Evolutionary conservation across 441 rosid genomes (phyloP).

Genomic region (Eutrema salsugineum): DNA sequence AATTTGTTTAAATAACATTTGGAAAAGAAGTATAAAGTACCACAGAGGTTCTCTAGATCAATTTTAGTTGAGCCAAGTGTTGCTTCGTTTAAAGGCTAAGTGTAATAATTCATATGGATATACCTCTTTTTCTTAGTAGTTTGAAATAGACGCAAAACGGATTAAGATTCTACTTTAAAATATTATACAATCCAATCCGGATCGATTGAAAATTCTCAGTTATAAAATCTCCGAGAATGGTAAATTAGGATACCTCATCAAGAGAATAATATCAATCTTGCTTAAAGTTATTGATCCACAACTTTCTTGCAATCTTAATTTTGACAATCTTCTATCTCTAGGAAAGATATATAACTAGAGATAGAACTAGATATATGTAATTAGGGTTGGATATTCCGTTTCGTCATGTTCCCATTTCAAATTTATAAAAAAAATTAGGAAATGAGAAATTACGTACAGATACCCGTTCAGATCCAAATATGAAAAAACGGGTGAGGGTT

Average conservation of each 20-base stretch:
- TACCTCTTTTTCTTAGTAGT: slow-evolving; percentile 14
- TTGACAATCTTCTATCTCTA: background rate
- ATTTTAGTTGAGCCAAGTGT: slow-evolving; percentile 18
- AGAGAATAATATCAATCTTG: background rate
- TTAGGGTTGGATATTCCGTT: too few relatives aligned
- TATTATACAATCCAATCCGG: background rate
- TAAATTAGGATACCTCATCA: slow-evolving; percentile 4
- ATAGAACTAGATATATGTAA: too few relatives aligned
- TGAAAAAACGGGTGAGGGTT: too few relatives aligned
- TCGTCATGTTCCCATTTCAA: too few relatives aligned
- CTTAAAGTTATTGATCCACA: slow-evolving; percentile 11
- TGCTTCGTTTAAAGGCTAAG: slow-evolving; percentile 8
- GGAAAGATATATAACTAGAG: background rate
- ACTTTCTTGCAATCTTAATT: background rate
- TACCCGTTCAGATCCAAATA: too few relatives aligned
- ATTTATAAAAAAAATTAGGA: too few relatives aligned
- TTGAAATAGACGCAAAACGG: slow-evolving; percentile 20
- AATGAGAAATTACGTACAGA: too few relatives aligned
- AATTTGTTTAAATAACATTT: background rate
- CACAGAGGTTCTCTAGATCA: background rate
- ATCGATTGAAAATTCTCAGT: background rate
- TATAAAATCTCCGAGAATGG: background rate
- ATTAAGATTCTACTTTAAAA: slow-evolving; percentile 20
- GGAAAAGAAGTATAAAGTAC: background rate
- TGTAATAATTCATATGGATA: slow-evolving; percentile 15